Percentiles rank a stretch among this genome's conserved stretches.
These are phyloP conservation scores for Purpureocillium lavendulum DNA, from an alignment of 2,329 filamentous ascomycete genomes.

Conservation along the genomic window DNA sequence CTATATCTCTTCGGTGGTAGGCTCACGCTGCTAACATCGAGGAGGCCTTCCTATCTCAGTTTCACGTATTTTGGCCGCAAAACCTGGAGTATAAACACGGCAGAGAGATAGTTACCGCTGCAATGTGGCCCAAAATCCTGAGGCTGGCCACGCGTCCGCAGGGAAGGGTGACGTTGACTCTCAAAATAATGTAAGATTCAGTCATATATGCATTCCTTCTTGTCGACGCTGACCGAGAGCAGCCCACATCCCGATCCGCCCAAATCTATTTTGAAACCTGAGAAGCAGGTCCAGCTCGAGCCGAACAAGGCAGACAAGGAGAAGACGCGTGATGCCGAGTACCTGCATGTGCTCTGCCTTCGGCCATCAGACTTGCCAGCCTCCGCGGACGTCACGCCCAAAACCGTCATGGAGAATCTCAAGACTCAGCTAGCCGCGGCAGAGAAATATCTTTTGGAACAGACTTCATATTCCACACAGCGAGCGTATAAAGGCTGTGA, in stretches of 20 bases:
- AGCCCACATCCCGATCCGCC: conserved; percentile 1
- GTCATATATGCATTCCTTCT: too few relatives aligned
- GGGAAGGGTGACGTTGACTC: conserved; percentile 13
- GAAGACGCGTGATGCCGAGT: conserved; percentile 1
- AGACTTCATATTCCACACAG: conserved; percentile 17
- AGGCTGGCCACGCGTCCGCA: conserved; percentile 14
- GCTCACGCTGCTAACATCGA: conserved; percentile 3
- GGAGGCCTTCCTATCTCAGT: conserved; percentile 31
- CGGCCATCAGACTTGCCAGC: conserved; percentile 3
- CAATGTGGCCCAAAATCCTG: conserved; percentile 20
- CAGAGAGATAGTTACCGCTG: conserved; percentile 16
- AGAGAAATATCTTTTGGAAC: conserved; percentile 16
- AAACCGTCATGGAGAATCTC: conserved; percentile 8
- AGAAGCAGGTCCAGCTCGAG: neutral
- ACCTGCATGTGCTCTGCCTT: conserved; percentile 14
- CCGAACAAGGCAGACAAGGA: neutral
- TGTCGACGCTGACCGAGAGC: too few relatives aligned
- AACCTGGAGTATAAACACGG: conserved; percentile 26
- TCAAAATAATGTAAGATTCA: conserved; percentile 12
- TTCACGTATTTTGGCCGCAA: conserved; percentile 33
- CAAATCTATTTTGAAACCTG: conserved; percentile 3
- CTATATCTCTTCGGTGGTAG: neutral
- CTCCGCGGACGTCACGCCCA: neutral
- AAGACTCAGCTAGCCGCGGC: conserved; percentile 15
- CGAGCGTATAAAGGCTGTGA: conserved; percentile 19